Percentiles rank a stretch among this genome's conserved stretches.
Evolutionary conservation across 768 basidiomycete genomes (phyloP).

Genomic region (Pleurotus tuber-regium): DNA sequence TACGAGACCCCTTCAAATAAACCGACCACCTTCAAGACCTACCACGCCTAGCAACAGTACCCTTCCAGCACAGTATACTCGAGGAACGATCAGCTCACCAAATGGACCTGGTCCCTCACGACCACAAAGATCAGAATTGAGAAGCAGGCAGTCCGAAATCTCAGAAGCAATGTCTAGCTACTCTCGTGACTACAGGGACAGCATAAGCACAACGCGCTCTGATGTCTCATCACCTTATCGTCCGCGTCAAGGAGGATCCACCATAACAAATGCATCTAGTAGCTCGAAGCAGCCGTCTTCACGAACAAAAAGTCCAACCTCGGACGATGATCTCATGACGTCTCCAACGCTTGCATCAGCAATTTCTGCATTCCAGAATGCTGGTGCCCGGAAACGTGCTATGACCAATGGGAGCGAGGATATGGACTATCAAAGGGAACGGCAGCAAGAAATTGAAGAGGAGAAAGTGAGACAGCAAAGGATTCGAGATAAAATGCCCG

Average conservation of each 20-base stretch:
- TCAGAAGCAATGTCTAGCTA: constrained; percentile 49
- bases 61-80: constrained; percentile 34
- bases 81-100: constrained; percentile 35
- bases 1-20: constrained; percentile 61
- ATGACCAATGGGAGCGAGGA: constrained; percentile 53
- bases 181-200: constrained; percentile 50
- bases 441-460: constrained; percentile 58
- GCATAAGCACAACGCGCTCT: constrained; percentile 45
- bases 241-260: constrained; percentile 25
- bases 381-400: constrained; percentile 55
- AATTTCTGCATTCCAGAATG: constrained; percentile 69
- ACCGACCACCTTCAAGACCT: constrained; percentile 51
- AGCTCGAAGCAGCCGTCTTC: constrained; percentile 23
- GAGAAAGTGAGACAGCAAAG: constrained; percentile 67
- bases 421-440: constrained; percentile 53
- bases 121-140: constrained; percentile 66
- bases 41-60: constrained; percentile 48
- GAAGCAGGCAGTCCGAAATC: constrained; percentile 45
- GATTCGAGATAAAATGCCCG: constrained; percentile 66
- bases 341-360: constrained; percentile 52
- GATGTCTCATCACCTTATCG: constrained; percentile 36
- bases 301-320: constrained; percentile 27
- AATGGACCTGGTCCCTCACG: constrained; percentile 51
- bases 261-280: constrained; percentile 16
- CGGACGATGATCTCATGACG: constrained; percentile 35